Conservation (phyloP, 2,329 filamentous ascomycete species). For the Fusarium veterinarium region DNA sequence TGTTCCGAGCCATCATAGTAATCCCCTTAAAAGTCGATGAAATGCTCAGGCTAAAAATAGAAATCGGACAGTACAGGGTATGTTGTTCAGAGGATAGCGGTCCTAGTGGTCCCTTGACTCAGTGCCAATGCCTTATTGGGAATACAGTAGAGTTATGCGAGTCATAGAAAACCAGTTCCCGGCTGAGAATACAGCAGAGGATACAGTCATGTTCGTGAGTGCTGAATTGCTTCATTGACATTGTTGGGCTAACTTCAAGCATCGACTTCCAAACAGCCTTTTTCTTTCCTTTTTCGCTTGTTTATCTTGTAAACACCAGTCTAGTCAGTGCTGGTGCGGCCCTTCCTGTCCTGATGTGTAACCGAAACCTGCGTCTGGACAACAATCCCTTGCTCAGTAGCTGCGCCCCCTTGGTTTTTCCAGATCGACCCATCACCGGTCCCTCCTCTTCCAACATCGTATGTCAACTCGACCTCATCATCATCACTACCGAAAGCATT, state of each 20-base stretch:
- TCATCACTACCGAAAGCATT: constrained; percentile 8
- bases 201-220: too few species aligned
- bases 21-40: rapidly evolving
- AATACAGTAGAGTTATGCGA: too few species aligned
- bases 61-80: background rate
- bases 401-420: background rate
- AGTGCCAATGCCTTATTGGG: too few species aligned
- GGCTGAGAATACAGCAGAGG: too few species aligned
- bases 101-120: too few species aligned
- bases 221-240: rapidly evolving
- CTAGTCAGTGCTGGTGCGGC: background rate
- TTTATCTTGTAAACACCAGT: rapidly evolving
- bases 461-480: constrained; percentile 13
- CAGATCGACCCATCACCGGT: background rate
- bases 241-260: too few species aligned
- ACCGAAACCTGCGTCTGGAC: constrained; percentile 4
- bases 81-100: too few species aligned
- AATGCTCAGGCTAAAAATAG: background rate
- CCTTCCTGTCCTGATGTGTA: background rate
- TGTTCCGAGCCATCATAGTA: rapidly evolving
- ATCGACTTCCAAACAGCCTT: background rate
- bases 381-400: background rate
- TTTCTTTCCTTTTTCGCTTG: rapidly evolving
- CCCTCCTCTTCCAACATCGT: background rate
- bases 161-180: too few species aligned